Evolutionary conservation across 2,329 filamentous ascomycete genomes (phyloP), one percentile per base, ranked within the genome.

Genomic region (Colletotrichum tabaci): DNA sequence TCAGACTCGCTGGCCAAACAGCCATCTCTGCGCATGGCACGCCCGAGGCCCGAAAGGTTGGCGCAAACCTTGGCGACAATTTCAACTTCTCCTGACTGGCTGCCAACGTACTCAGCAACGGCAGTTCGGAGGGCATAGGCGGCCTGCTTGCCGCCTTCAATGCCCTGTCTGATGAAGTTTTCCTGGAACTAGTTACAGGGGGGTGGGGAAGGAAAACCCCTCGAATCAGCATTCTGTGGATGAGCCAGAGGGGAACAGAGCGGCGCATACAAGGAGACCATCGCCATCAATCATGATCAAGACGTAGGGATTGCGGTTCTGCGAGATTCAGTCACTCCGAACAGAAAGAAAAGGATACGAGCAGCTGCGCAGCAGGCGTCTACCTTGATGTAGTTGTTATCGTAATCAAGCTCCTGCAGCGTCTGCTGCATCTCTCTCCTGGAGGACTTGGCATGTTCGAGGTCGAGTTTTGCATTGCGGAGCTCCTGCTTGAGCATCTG

Each of bases 221-320:
- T 26, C 18, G 23, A 67, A 67, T 71, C 67, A 62, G 67, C 61
- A 61, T 63, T n/a, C 44, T 30, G 26, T 30, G 8, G 13, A 49
- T 57, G 56, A 65, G 70, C 13, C n/a, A 21, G 49, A 8, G 15
- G 0, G 26, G 8, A 6, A 12, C 13, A 35, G 38, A 49, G 12
- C 21, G 26, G 61, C 23, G 76, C 77, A 65, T 75, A 91, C 90
- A 78, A 91, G 82, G 70, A 91, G 84, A 55, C 89, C 88, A 78
- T 92, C 87, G 47, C 90, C 90, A 77, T 92, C 90, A 75, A 92
- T 87, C 74, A 91, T 77, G 49, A 91, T 85, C 74, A 89, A 79
- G 76, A 91, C 83, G 78, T 92, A 92, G 50, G 87, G 84, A 79
- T 90, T 91, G 61, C 81, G 83, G 70, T 83, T 85, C 87, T 90